Percentiles rank a stretch among this genome's conserved stretches.
phyloP scores from a whole-genome alignment of 331 rosid species.

The Cucumis variabilis region DNA sequence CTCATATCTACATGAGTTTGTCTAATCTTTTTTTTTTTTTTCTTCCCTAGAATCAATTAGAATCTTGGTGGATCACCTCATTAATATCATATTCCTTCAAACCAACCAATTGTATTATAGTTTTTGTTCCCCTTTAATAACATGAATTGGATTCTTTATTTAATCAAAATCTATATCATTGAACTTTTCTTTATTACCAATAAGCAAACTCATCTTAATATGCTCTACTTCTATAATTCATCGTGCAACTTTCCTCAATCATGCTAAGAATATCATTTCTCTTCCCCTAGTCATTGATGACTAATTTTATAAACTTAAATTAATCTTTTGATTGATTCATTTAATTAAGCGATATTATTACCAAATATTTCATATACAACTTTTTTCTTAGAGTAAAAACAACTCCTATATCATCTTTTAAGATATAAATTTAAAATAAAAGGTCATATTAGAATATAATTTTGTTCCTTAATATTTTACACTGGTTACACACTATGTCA shows the following conservation, averaged over 20 bases:
- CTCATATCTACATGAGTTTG: background rate
- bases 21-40: background rate
- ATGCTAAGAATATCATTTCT: background rate
- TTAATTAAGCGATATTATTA: background rate
- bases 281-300: background rate
- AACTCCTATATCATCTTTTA: background rate
- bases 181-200: background rate
- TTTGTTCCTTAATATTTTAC: too few species aligned
- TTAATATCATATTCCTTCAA: background rate
- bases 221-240: background rate
- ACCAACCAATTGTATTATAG: background rate
- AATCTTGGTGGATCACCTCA: constrained; percentile 8
- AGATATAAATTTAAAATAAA: too few species aligned
- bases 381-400: background rate
- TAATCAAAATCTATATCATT: background rate
- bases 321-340: background rate
- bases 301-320: background rate
- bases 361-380: background rate
- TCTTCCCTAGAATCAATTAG: background rate
- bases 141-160: background rate
- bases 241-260: background rate
- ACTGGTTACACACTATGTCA: background rate
- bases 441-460: background rate
- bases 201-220: background rate
- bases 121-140: background rate